phyloP scores from a whole-genome alignment of 202 grass and related monocot species.

The Schoenoplectus triqueter region DNA sequence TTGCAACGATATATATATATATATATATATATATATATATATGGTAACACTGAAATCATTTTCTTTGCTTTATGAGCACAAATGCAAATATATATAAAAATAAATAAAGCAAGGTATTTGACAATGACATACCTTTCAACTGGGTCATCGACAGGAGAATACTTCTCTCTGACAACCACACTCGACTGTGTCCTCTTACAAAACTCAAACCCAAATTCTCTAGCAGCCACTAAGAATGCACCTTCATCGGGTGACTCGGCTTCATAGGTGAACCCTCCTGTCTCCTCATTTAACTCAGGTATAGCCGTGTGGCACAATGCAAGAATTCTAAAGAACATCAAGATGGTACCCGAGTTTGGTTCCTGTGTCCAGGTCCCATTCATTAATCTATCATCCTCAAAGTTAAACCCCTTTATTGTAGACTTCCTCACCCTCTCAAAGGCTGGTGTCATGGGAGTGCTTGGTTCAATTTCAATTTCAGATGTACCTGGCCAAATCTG shows the following conservation, averaged over 20 bases:
- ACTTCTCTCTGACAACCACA: conserved; percentile 68
- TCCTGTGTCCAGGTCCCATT: conserved; percentile 88
- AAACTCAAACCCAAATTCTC: conserved; percentile 98
- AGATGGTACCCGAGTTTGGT: conserved; percentile 53
- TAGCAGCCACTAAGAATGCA: conserved; percentile 91
- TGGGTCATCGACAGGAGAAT: conserved; percentile 57
- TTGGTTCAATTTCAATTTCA: conserved; percentile 39
- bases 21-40: too few relatives aligned
- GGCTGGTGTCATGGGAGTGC: conserved; percentile 2
- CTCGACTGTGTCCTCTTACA: conserved; percentile 86
- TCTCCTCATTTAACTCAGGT: conserved; percentile 80
- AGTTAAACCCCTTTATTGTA: conserved; percentile 88
- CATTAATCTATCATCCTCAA: conserved; percentile 86
- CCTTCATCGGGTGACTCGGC: conserved; percentile 95
- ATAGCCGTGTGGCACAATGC: conserved; percentile 86
- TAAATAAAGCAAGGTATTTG: too few relatives aligned
- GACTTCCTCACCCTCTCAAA: conserved; percentile 57
- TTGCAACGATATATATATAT: too few relatives aligned
- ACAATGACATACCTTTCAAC: conserved; percentile 62
- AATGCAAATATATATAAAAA: too few relatives aligned
- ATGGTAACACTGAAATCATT: too few relatives aligned
- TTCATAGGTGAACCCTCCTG: conserved; percentile 78
- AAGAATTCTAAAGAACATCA: conserved; percentile 94
- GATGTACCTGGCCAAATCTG: conserved; percentile 25
- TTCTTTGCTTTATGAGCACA: too few relatives aligned